Conservation (phyloP, 306 rosid species). For the Hylodesmum podocarpum region DNA sequence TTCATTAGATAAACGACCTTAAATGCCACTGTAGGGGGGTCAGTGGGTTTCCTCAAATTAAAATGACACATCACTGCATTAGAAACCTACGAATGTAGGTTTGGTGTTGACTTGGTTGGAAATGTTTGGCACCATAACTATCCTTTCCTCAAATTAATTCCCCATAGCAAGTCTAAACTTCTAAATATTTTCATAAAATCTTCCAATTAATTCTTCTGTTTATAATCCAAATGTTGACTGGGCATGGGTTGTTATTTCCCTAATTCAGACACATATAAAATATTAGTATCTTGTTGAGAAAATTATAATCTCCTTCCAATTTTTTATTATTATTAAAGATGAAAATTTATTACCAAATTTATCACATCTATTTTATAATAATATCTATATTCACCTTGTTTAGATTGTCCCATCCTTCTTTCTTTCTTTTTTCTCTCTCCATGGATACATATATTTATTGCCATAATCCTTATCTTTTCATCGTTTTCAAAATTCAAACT, state of each 20-base stretch:
- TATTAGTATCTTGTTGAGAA: not conserved
- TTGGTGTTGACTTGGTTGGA: not conserved
- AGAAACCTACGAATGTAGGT: not conserved
- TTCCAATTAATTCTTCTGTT: not conserved
- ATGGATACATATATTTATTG: too few species aligned
- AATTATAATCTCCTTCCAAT: not conserved
- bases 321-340: not conserved
- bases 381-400: not conserved
- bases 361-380: not conserved
- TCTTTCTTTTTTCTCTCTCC: too few species aligned
- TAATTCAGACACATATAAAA: not conserved
- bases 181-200: not conserved
- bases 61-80: not conserved
- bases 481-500: not conserved
- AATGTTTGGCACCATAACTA: not conserved
- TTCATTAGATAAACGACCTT: not conserved
- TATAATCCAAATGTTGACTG: not conserved
- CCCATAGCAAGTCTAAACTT: too few species aligned
- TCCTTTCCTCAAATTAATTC: not conserved
- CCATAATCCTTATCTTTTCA: not conserved
- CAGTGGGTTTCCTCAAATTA: not conserved
- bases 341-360: not conserved
- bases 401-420: too few species aligned
- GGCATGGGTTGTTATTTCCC: not conserved
- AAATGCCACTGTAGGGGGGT: not conserved